Base-by-base conservation (phyloP, 257 asterid genomes). In the Parsonsia alboflavescens region DNA sequence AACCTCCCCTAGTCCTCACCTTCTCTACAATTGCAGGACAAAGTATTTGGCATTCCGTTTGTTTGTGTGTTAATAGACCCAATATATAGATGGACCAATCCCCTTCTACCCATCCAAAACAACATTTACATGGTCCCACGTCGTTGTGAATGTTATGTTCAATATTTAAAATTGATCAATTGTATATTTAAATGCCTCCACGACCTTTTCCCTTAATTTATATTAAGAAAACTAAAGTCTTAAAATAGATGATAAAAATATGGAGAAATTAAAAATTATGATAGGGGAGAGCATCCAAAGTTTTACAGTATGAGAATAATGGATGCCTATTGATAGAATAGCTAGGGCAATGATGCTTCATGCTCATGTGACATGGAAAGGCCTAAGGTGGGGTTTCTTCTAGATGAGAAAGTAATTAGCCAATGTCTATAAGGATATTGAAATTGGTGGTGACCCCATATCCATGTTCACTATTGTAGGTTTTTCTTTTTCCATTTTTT, bases 211-310 rank as follows among this genome's bases (percentile, higher is more conserved):
- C 39, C 39, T 33, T 33, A 33, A 33, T 33, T 33, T 33, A 33
- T 33, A 33, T 33, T 33, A 33, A 33, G 39, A 33, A n/a, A n/a
- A 33, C 39, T 33, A 33, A 33, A 1, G 39, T 33, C 39, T 33
- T 33, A 33, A 33, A 33, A 33, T 33, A 33, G 39, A 33, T 33
- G 1, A 33, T 33, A 1, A 33, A 33, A 33, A 33, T 33, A 33
- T 33, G 3, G 39, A 33, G 46, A 28, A 45, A 58, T 16, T 46
- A 46, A 3, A 19, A 12, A 19, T 30, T 58, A 33, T 58, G 74
- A 58, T 30, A 50, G 28, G 28, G 61, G 71, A 75, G 63, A 68
- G 80, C 56, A 80, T 80, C 80, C 78, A 76, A 76, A 72, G 75
- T 76, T 42, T 10, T 28, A 22, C 63, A 39, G 77, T 58, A 57